Evolutionary conservation across 352 stramenopile species (phyloP), one percentile per base, ranked within the genome.

Genomic region (Vaucheria bursata): DNA sequence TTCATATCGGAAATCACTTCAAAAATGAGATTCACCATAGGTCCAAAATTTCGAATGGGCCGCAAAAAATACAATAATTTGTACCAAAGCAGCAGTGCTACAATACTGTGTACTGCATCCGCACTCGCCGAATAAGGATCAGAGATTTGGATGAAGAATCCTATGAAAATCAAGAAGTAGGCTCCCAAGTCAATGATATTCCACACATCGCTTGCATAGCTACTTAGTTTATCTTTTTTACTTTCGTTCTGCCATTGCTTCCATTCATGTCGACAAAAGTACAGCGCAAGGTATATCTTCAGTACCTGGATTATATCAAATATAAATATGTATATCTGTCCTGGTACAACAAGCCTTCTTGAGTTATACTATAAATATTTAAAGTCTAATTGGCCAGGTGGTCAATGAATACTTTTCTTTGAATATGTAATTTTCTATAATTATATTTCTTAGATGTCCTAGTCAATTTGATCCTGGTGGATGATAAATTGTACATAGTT

Each of bases 31-130:
- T 4, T 69, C 59, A 69, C 59, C 59, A 69, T 12, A 38, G 59
- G 59, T 29, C 59, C 59, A 18, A 29, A 18, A 12, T 4, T 69
- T 69, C 5, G 59, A 38, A 34, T 18, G 8, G 59, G 59, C 8
- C 59, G 5, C 59, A 69, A 34, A 29, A 12, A 69, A 38, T 69
- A 8, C 8, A 69, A 29, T 38, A 69, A 8, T 38, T 69, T 69
- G 5, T 34, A 34, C 59, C 59, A 69, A 18, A 69, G 59, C 59
- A 69, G 59, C 18, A 69, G 59, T 6, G 59, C 59, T 38, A 29
- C 33, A 38, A 69, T 4, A 38, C 5, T 29, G 8, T 69, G 5
- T 4, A 69, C 8, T 4, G 18, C 18, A 69, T 50, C 12, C 5
- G 39, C 39, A 50, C 5, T 12, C 12, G 5, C 12, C 5, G 5